A percentile compares a stretch with the other conserved stretches of the same genome.
These are phyloP conservation scores for Eucalyptus rudis DNA, from an alignment of 345 rosid species.

Conservation along the genomic window DNA sequence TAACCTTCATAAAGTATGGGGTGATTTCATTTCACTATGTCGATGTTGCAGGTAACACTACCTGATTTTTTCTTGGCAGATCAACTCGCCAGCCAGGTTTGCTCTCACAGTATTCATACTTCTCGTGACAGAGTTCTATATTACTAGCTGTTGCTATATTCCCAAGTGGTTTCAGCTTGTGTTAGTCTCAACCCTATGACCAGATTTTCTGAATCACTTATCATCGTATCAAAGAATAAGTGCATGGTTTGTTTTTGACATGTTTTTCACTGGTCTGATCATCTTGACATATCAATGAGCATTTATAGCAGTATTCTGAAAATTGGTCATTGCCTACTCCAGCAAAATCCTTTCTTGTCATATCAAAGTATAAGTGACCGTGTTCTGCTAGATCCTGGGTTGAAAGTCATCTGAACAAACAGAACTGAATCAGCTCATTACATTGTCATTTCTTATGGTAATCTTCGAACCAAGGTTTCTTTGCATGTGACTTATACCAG, in stretches of 20 bases:
- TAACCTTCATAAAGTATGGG: not conserved
- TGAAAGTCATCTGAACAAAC: not conserved
- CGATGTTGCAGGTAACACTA: constrained; percentile 34
- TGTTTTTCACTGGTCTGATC: not conserved
- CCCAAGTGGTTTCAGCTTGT: not conserved
- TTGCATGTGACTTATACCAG: not conserved
- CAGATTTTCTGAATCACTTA: not conserved
- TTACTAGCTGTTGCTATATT: not conserved
- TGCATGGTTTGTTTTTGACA: not conserved
- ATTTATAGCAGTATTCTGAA: not conserved
- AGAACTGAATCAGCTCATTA: not conserved
- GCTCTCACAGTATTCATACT: not conserved
- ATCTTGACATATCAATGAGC: not conserved
- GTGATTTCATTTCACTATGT: not conserved
- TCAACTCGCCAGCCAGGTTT: constrained; percentile 49
- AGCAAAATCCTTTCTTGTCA: not conserved
- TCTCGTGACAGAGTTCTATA: not conserved
- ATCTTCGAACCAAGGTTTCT: not conserved
- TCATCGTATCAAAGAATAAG: not conserved
- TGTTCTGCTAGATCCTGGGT: not conserved
- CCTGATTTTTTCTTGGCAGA: constrained; percentile 64
- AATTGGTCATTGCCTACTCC: not conserved
- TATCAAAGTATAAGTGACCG: not conserved
- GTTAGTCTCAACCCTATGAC: not conserved
- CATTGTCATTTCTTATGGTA: not conserved